Evolutionary conservation across 2,329 filamentous ascomycete genomes (phyloP).

Genomic region (Epichloe sibirici): DNA sequence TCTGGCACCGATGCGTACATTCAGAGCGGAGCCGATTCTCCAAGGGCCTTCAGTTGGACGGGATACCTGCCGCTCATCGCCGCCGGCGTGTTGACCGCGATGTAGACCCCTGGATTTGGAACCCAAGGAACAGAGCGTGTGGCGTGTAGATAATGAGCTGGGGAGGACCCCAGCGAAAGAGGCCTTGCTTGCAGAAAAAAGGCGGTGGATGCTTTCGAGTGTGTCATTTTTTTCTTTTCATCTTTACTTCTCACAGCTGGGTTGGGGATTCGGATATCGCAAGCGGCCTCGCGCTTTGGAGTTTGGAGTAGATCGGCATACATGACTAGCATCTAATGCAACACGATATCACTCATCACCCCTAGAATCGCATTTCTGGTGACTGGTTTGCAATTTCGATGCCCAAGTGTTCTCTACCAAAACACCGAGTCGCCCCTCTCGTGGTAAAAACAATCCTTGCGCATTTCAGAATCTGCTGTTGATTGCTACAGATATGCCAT

Average conservation of each 20-base stretch:
- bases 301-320: background rate
- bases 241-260: background rate
- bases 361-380: background rate
- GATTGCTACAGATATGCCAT: background rate
- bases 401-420: too few relatives aligned
- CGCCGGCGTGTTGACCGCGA: constrained; percentile 26
- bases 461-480: background rate
- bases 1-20: constrained; percentile 24
- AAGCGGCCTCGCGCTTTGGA: background rate
- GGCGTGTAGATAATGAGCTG: constrained; percentile 3
- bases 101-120: constrained; percentile 16
- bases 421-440: too few relatives aligned
- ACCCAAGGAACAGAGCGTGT: background rate
- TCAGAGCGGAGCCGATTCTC: constrained; percentile 15
- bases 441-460: background rate
- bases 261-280: background rate
- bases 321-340: background rate
- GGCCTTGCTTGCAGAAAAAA: background rate
- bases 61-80: constrained; percentile 31
- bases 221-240: background rate
- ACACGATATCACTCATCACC: background rate
- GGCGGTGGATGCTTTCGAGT: background rate
- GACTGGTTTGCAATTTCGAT: too few relatives aligned
- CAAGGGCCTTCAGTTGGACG: constrained; percentile 15
- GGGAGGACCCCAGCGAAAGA: background rate